These are phyloP conservation scores for Ustilago esculenta DNA, from an alignment of 1,284 basidiomycete genomes.

Conservation along the genomic window DNA sequence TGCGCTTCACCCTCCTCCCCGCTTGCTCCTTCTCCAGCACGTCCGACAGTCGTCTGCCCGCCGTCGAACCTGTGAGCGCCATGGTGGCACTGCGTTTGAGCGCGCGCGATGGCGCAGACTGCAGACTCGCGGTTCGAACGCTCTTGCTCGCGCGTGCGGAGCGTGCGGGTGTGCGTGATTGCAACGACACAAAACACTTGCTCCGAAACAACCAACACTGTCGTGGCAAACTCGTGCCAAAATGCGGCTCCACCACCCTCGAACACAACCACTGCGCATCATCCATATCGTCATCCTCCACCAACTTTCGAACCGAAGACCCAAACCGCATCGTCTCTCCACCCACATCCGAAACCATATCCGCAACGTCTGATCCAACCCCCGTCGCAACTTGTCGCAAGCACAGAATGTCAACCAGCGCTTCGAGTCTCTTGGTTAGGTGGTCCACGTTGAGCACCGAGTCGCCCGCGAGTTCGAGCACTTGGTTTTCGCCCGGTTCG, in stretches of 20 bases:
- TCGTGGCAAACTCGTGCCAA: slow-evolving; percentile 38
- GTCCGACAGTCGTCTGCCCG: slow-evolving; percentile 19
- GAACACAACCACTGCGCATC: slow-evolving; percentile 63
- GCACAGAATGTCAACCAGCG: slow-evolving; percentile 46
- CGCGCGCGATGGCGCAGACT: slow-evolving; percentile 19
- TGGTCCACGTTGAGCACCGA: slow-evolving; percentile 36
- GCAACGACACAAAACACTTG: slow-evolving; percentile 59
- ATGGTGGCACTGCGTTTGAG: slow-evolving; percentile 12
- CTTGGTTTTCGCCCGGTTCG: slow-evolving; percentile 19
- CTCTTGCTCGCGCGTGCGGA: slow-evolving; percentile 12
- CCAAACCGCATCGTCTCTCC: slow-evolving; percentile 23
- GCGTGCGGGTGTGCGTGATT: slow-evolving; percentile 38
- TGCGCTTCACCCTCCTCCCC: slow-evolving; percentile 22
- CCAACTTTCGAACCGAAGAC: slow-evolving; percentile 35
- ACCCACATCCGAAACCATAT: neutral
- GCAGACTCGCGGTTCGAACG: slow-evolving; percentile 5
- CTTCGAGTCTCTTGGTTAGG: slow-evolving; percentile 39
- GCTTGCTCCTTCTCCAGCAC: slow-evolving; percentile 44
- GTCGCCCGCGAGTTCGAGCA: slow-evolving; percentile 24
- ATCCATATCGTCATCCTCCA: slow-evolving; percentile 55
- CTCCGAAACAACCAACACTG: slow-evolving; percentile 54
- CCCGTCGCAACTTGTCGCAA: slow-evolving; percentile 36
- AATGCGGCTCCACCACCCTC: slow-evolving; percentile 55
- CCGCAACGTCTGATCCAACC: slow-evolving; percentile 25
- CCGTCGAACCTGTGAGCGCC: neutral